A percentile compares a stretch with the other conserved stretches of the same genome.
These are phyloP conservation scores for Solanum appendiculatum DNA, from an alignment of 257 asterid species.

Conservation along the genomic window DNA sequence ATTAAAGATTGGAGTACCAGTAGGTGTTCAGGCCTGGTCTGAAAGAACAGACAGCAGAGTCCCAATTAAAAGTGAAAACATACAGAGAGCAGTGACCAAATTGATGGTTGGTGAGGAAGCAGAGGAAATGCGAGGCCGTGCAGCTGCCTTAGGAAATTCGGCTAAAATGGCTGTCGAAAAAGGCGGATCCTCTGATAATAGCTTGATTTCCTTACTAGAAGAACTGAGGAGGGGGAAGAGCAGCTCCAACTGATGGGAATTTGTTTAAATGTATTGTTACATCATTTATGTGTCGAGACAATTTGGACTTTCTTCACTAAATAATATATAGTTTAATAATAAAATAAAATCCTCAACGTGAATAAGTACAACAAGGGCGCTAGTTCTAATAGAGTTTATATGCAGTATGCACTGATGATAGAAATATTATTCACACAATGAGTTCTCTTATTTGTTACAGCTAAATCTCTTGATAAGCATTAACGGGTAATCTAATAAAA, in stretches of 20 bases:
- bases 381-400: no score
- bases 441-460: no score
- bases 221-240: background rate
- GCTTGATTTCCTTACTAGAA: background rate
- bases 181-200: background rate
- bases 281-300: no score
- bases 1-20: conserved; percentile 19
- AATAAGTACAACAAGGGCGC: no score
- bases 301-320: no score
- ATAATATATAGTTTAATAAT: no score
- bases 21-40: conserved; percentile 26
- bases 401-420: no score
- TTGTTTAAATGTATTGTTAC: background rate
- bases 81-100: background rate
- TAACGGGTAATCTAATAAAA: no score
- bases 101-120: background rate
- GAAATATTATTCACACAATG: no score
- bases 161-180: background rate
- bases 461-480: no score
- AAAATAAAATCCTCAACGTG: no score
- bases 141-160: background rate
- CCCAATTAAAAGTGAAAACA: background rate
- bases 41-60: background rate
- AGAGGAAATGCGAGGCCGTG: background rate
- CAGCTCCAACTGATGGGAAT: background rate